Conservation (phyloP, 2,329 filamentous ascomycete genomes). For the Sphaerulina populicola region DNA sequence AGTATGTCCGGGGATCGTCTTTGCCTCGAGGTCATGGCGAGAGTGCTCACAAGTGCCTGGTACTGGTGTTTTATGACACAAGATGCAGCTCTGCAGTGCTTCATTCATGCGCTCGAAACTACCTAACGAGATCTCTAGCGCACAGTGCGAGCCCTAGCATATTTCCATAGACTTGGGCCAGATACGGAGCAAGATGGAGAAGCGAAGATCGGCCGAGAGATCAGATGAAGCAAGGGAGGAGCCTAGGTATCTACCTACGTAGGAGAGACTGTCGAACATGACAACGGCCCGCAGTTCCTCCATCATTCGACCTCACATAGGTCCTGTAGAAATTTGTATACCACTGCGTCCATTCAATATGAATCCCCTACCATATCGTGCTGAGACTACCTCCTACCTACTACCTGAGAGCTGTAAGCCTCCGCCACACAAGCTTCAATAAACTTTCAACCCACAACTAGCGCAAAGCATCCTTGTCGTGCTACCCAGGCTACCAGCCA, state of each 20-base stretch:
- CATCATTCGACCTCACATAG: not conserved
- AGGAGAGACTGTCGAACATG: not conserved
- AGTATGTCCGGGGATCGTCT: no score
- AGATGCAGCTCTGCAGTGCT: not conserved
- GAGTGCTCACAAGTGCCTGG: no score
- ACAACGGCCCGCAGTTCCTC: not conserved
- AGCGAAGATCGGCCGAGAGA: conserved; percentile 7
- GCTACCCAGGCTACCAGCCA: not conserved
- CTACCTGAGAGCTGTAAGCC: not conserved
- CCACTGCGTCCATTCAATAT: not conserved
- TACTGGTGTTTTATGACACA: not conserved
- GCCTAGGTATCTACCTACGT: not conserved
- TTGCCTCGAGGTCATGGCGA: no score
- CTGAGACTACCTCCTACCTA: not conserved
- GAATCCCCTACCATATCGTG: not conserved
- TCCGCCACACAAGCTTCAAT: not conserved
- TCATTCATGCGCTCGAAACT: not conserved
- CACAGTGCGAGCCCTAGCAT: not conserved
- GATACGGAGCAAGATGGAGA: conserved; percentile 7
- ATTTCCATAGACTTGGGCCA: not conserved
- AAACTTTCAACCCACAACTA: not conserved
- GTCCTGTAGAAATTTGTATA: not conserved
- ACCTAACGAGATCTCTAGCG: not conserved
- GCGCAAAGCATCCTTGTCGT: not conserved
- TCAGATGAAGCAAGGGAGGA: not conserved